Conservation (phyloP, 441 rosid genomes). For the Pelargonium australe region DNA sequence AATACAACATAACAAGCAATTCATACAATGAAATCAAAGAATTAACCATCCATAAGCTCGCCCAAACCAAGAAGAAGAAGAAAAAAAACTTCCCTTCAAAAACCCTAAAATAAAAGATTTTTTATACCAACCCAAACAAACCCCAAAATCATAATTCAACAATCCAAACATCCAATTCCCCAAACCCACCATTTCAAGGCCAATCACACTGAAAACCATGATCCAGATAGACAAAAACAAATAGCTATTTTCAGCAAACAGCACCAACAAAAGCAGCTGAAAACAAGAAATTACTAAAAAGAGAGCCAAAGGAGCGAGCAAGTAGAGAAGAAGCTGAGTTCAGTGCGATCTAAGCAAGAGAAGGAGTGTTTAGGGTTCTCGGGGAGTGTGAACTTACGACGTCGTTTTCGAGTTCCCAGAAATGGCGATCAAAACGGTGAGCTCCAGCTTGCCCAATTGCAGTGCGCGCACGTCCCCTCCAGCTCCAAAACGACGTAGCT, state of each 20-base stretch:
- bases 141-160: not conserved
- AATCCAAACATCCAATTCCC: not conserved
- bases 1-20: not conserved
- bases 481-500: not conserved
- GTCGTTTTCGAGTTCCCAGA: too few relatives aligned
- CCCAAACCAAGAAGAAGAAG: not conserved
- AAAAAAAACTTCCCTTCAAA: not conserved
- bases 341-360: not conserved
- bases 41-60: too few relatives aligned
- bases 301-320: not conserved
- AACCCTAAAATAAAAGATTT: not conserved
- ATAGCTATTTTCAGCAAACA: too few relatives aligned
- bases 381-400: too few relatives aligned
- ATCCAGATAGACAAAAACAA: too few relatives aligned
- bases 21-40: not conserved
- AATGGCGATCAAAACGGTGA: too few relatives aligned
- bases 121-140: not conserved
- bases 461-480: too few relatives aligned
- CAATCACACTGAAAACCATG: not conserved
- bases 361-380: too few relatives aligned
- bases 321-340: not conserved
- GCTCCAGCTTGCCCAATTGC: too few relatives aligned
- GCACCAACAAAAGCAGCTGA: not conserved
- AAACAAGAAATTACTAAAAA: not conserved
- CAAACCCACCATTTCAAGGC: not conserved